Evolutionary conservation across 805 yeast genomes (phyloP), one percentile per base, ranked within the genome.

Genomic region (Yamadazyma ubonensis): DNA sequence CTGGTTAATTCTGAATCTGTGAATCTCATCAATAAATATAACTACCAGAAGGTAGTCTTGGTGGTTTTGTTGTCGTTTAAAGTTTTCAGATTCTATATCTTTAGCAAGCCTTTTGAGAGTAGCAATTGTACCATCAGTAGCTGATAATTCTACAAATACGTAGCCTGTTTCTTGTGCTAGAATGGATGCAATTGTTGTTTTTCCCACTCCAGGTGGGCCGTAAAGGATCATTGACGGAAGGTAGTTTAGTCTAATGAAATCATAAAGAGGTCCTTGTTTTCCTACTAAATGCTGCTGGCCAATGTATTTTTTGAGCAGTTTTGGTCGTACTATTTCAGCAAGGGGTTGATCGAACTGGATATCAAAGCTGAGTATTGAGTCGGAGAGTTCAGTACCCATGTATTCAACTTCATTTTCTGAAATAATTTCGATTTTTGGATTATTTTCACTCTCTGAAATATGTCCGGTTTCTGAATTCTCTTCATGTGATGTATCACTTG

Each of bases 181-280:
- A 25, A 83, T 73, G 29, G 74, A 50, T 0, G 95, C 93, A 19
- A 93, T 57, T 0, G 96, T 83, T 0, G 99, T 93, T 56, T 93
- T 93, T 71, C 93, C 91, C 2, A 88, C 90, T 0, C 99, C 99
- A 2, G 97, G 95, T 0, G 96, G 96, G 0, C 99, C 99, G 86
- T 93, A 85, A 4, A 93, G 63, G 2, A 93, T 79, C 79, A 93
- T 73, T 0, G 96, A 88, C 1, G 97, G 97, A 6, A 86, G 67
- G 33, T 71, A 67, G n/a, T 83, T 78, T 61, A 74, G 63, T 26
- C 73, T 70, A 2, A 90, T 70, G 44, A 85, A 85, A 32, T 81
- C 81, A 19, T 79, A 64, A 2, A 91, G 63, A 2, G 81, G 67
- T 1, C 96, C 95, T 6, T 70, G 67, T 1, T 65, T 61, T 0